These are phyloP conservation scores for Xanthoconium purpureum DNA, from an alignment of 768 basidiomycete species.

Conservation along the genomic window DNA sequence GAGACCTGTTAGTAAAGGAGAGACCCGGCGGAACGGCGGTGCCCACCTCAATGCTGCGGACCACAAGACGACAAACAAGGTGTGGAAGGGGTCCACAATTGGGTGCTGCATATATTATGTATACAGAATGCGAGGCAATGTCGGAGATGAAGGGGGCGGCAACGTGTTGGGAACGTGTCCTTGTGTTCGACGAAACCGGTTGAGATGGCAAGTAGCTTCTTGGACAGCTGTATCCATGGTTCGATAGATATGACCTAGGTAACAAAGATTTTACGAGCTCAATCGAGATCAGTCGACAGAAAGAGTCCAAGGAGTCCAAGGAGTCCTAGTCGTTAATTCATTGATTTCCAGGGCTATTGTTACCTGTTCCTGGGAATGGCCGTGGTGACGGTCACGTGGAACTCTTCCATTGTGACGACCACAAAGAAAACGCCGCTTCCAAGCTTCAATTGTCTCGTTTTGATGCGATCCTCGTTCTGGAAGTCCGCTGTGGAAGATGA, in stretches of 20 bases:
- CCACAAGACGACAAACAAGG: slow-evolving; percentile 8
- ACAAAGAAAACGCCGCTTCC: no score
- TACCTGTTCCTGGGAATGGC: no score
- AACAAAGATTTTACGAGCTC: background rate
- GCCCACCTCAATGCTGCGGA: slow-evolving; percentile 11
- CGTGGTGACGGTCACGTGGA: no score
- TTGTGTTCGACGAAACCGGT: background rate
- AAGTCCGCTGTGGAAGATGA: no score
- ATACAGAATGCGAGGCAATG: slow-evolving; percentile 1
- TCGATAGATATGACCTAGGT: background rate
- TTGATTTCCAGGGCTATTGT: no score
- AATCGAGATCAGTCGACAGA: background rate
- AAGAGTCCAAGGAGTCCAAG: background rate
- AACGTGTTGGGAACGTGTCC: slow-evolving; percentile 22
- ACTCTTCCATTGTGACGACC: no score
- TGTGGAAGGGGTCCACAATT: slow-evolving; percentile 8
- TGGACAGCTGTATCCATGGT: background rate
- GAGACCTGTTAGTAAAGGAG: background rate
- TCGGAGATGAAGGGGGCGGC: slow-evolving; percentile 26
- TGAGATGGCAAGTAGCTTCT: background rate
- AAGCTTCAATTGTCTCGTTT: no score
- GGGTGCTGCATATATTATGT: slow-evolving; percentile 7
- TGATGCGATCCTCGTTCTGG: no score
- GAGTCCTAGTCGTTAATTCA: no score
- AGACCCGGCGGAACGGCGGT: background rate